These are phyloP conservation scores for Tetrapisispora iriomotensis DNA, from an alignment of 805 yeast species.

Conservation along the genomic window DNA sequence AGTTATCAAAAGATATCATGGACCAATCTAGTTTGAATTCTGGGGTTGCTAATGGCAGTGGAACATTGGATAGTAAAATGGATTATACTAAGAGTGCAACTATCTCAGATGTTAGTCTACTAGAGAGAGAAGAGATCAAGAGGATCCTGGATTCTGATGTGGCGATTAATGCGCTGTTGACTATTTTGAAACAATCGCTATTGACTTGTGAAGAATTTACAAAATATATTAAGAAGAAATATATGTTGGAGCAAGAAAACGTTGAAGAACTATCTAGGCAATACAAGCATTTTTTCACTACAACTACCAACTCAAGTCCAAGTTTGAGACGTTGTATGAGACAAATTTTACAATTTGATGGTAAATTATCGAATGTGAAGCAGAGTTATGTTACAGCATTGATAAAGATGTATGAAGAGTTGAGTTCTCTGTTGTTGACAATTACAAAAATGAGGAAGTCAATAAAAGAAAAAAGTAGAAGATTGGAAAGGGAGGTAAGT, in stretches of 20 bases:
- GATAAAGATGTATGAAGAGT: conserved; percentile 78
- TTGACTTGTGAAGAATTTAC: conserved; percentile 79
- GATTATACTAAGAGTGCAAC: too few species aligned
- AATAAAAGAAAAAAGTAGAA: conserved; percentile 70
- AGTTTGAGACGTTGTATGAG: conserved; percentile 61
- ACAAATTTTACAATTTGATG: conserved; percentile 66
- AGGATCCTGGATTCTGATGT: conserved; percentile 56
- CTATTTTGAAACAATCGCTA: conserved; percentile 68
- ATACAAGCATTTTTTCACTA: conserved; percentile 37
- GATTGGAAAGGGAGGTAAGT: conserved; percentile 72
- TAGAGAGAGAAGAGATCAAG: conserved; percentile 42
- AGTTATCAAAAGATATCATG: too few species aligned
- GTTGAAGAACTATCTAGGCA: conserved; percentile 64
- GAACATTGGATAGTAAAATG: too few species aligned
- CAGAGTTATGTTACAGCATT: conserved; percentile 69
- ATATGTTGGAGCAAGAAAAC: conserved; percentile 69
- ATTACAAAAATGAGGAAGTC: conserved; percentile 65
- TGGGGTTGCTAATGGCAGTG: background rate
- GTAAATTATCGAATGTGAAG: conserved; percentile 61
- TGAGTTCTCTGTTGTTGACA: conserved; percentile 57
- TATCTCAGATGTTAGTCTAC: conserved; percentile 26
- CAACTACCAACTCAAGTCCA: conserved; percentile 14
- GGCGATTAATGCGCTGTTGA: conserved; percentile 63
- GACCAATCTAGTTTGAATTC: background rate
- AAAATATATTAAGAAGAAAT: conserved; percentile 67